A percentile compares a stretch with the other conserved stretches of the same genome.
phyloP scores from a whole-genome alignment of 139 green algal genomes.

The Raphidocelis subcapitata region DNA sequence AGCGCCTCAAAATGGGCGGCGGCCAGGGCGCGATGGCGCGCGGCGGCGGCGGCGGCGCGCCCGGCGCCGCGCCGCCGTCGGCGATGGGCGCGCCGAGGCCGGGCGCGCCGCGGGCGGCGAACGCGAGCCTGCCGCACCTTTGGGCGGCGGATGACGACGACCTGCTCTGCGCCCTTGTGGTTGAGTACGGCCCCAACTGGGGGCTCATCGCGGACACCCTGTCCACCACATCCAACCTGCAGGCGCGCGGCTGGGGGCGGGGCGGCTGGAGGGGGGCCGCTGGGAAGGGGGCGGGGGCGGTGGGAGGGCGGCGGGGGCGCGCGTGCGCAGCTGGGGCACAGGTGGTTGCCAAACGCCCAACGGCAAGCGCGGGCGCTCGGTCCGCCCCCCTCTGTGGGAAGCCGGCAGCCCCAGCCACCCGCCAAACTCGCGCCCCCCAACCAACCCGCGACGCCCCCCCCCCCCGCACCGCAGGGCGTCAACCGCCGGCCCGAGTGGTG shows the following conservation, averaged over 20 bases:
- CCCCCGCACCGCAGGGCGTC: slow-evolving; percentile 10
- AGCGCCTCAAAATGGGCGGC: not conserved
- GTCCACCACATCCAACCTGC: slow-evolving; percentile 15
- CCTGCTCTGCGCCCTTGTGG: slow-evolving; percentile 11
- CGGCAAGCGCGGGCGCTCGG: not conserved
- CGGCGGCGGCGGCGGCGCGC: not conserved
- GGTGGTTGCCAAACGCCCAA: not conserved
- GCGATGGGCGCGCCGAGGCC: not conserved
- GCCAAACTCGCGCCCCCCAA: too few species aligned
- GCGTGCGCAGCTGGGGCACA: too few species aligned
- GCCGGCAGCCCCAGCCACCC: too few species aligned
- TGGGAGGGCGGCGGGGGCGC: too few species aligned
- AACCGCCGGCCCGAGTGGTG: slow-evolving; percentile 24
- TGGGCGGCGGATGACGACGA: slow-evolving; percentile 28
- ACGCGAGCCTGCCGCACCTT: not conserved
- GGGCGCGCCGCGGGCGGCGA: not conserved
- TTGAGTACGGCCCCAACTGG: slow-evolving; percentile 31
- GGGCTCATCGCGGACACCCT: slow-evolving; percentile 23
- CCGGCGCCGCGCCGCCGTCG: not conserved
- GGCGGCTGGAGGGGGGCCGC: too few species aligned
- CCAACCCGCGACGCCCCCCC: not conserved
- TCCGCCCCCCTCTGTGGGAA: not conserved
- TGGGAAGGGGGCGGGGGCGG: too few species aligned
- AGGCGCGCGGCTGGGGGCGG: not conserved
- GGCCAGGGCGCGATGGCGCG: not conserved